Base-by-base conservation (phyloP, 257 asterid species). In the Cruciata laevipes region DNA sequence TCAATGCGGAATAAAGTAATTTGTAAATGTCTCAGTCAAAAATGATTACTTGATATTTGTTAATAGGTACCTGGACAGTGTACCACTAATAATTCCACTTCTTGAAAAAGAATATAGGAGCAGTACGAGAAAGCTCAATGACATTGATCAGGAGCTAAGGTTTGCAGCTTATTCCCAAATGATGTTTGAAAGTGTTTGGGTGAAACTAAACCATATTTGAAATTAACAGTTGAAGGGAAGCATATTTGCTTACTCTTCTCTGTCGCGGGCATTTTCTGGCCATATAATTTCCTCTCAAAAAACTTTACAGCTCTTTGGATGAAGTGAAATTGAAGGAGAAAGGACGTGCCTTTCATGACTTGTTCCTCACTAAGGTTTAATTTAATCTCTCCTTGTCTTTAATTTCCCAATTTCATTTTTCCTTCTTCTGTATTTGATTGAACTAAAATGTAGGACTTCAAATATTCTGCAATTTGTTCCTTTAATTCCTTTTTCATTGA, bases 321-420 rank as follows among this genome's bases (percentile, higher is more conserved):
- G 97, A 78, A 81, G 87, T 79, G 69, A 92, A 92, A 86, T 81
- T 92, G 75, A 92, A 92, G 89, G 96, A 92, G 86, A 92, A 87
- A 82, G 98, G 91, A 79, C 79, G 97, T 80, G 82, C 76, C 75
- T 92, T 92, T 75, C 89, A 92, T 76, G 96, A 89, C 67, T 82
- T 89, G 74, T 92, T 92, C 83, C 83, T 92, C 76, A 92, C 96
- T 77, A 89, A 92, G 98, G 98, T 91, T 71, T 53, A 40, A 63
- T 74, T 51, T 56, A 44, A 10, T 13, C 2, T 20, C 32, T 3
- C 20, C 31, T 58, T 25, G 4, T 20, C 30, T 30, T 57, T 24
- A 5, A n/a, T 25, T n/a, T 40, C 47, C 30, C n/a, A 17, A 20
- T 25, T n/a, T 18, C n/a, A 13, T 40, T 53, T 53, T 53, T 53